These are phyloP conservation scores for Coemansia sp. DNA, from an alignment of 192 early-diverging fungal genomes.

Conservation along the genomic window DNA sequence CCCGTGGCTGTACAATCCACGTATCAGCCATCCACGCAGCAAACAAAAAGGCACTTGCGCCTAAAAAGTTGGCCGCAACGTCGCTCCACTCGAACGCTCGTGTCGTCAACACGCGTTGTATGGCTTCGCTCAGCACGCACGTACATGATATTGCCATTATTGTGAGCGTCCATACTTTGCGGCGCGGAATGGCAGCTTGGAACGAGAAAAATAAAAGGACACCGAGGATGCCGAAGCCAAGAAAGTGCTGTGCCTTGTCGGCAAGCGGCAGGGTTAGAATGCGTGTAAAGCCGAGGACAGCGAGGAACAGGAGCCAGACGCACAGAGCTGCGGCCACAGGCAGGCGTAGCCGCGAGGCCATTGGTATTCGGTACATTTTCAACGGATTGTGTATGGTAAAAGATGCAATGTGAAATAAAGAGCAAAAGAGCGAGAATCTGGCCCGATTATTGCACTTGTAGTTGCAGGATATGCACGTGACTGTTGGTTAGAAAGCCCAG, in stretches of 20 bases:
- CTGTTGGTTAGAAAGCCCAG: no score
- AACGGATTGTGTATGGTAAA: not conserved
- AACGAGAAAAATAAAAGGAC: constrained; percentile 39
- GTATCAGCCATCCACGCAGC: constrained; percentile 43
- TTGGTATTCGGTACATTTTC: constrained; percentile 23
- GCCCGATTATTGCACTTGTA: no score
- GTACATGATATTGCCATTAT: constrained; percentile 7
- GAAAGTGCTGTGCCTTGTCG: constrained; percentile 47
- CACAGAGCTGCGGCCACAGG: constrained; percentile 17
- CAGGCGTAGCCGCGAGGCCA: constrained; percentile 23
- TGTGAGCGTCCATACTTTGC: constrained; percentile 25
- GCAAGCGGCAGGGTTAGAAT: constrained; percentile 20
- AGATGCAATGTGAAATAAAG: not conserved
- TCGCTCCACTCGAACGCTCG: constrained; percentile 45
- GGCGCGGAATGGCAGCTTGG: constrained; percentile 26
- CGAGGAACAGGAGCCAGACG: constrained; percentile 30
- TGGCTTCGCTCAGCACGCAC: constrained; percentile 36
- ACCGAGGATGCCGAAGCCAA: constrained; percentile 35
- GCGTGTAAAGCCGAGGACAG: constrained; percentile 40
- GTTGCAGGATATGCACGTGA: no score
- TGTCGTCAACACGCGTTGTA: constrained; percentile 37
- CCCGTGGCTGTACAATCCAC: constrained; percentile 38
- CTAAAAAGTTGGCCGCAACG: constrained; percentile 37
- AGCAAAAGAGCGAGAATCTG: not conserved
- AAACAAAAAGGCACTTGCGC: constrained; percentile 33